Base-by-base conservation (phyloP, 495 filamentous ascomycete genomes). In the Hyaloscypha variabilis region DNA sequence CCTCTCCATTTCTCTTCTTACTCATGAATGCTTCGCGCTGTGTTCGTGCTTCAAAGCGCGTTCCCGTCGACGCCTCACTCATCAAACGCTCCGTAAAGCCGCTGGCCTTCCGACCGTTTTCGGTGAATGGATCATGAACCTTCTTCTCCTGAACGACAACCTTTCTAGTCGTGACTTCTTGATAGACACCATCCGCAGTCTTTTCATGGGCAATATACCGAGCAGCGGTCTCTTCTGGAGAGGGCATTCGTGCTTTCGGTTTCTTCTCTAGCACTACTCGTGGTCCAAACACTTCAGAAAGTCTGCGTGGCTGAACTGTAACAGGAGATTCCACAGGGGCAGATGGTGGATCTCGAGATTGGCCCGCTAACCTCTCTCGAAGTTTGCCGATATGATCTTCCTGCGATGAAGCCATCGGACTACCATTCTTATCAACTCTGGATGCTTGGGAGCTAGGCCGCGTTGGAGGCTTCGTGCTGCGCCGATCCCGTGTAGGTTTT, bases 361-460 rank as follows among this genome's bases (percentile, higher is more conserved):
- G 17, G 23, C 14, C 21, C 1, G 25, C 24, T 24, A 68, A 57
- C 28, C 51, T 64, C 54, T 60, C 3, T 55, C 62, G 55, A 11
- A 64, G 19, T 34, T 62, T 63, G 11, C 60, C 17, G 49, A 72
- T 60, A 31, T 67, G 59, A 49, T 68, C 65, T 31, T 63, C 31
- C 21, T 55, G 46, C 21, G 34, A 11, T 8, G 62, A 24, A 26
- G 69, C 65, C 21, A 70, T 59, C 3, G 76, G 76, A 58, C 76
- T 77, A 11, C 76, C 74, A 62, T 76, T 73, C 11, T 66, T 56
- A 53, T 69, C 56, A 23, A 78, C 72, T 21, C 66, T 58, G 31
- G 76, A 74, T 30, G 51, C 60, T 55, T 76, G 75, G 0, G 76
- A 77, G 34, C 64, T 67, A 8, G 64, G 25, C n/a, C 63, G 25